Evolutionary conservation across 306 rosid genomes (phyloP).

Genomic region (Prosopis cineraria): DNA sequence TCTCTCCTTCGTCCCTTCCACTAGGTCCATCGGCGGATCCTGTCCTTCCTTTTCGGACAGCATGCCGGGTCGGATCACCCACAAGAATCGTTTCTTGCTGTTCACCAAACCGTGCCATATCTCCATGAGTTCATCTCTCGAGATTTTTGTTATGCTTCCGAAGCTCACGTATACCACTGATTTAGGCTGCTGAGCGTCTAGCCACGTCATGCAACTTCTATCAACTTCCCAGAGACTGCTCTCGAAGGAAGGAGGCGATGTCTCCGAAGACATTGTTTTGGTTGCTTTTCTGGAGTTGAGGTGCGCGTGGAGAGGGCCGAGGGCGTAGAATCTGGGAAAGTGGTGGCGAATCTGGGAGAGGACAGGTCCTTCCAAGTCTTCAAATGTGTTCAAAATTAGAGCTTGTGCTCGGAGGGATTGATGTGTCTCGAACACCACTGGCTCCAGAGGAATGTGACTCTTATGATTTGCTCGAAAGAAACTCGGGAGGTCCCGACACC

Average conservation of each 20-base stretch:
- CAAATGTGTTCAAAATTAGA: not conserved
- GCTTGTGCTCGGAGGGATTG: not conserved
- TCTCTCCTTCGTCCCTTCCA: constrained; percentile 12
- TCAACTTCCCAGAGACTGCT: not conserved
- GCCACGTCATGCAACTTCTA: not conserved
- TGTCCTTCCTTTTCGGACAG: not conserved
- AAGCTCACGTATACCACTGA: not conserved
- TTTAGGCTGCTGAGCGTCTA: not conserved
- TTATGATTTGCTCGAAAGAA: not conserved
- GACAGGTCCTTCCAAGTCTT: constrained; percentile 31
- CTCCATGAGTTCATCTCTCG: not conserved
- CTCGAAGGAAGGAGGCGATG: not conserved
- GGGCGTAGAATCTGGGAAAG: not conserved
- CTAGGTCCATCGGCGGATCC: not conserved
- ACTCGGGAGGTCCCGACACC: not conserved
- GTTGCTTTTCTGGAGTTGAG: not conserved
- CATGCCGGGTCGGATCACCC: constrained; percentile 3
- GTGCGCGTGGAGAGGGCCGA: not conserved
- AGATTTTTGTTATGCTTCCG: not conserved
- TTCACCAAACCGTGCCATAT: constrained; percentile 46
- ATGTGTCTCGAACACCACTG: not conserved
- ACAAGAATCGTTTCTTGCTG: not conserved
- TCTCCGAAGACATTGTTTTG: not conserved
- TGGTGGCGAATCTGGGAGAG: not conserved
- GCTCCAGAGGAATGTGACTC: not conserved